phyloP scores from a whole-genome alignment of 805 yeast genomes.

The Starmerella davenportii region DNA sequence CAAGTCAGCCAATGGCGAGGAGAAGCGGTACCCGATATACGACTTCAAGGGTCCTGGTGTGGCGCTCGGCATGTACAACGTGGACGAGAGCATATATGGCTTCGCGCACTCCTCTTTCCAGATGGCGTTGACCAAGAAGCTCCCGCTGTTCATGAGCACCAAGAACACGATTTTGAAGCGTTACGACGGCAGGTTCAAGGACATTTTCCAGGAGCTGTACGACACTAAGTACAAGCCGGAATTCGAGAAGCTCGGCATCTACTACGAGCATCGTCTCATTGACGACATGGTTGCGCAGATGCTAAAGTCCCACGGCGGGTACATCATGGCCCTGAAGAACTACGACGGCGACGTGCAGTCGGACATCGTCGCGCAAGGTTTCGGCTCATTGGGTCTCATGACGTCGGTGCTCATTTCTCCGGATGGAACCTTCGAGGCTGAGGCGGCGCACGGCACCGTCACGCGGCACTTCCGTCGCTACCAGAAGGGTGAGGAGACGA shows the following conservation, averaged over 20 bases:
- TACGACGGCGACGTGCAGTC: slow-evolving; percentile 97
- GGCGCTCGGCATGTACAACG: slow-evolving; percentile 87
- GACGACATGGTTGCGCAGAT: slow-evolving; percentile 99
- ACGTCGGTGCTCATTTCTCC: slow-evolving; percentile 94
- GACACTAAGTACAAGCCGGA: slow-evolving; percentile 46
- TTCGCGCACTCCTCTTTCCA: slow-evolving; percentile 89
- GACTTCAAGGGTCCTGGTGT: slow-evolving; percentile 60
- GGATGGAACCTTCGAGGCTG: slow-evolving; percentile 88
- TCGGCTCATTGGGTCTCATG: slow-evolving; percentile 92
- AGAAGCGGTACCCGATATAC: slow-evolving; percentile 42
- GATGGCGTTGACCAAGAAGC: slow-evolving; percentile 58
- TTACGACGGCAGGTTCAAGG: slow-evolving; percentile 92
- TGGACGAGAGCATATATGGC: slow-evolving; percentile 74
- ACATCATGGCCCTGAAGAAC: slow-evolving; percentile 87
- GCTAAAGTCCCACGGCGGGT: slow-evolving; percentile 92
- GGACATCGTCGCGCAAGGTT: slow-evolving; percentile 95
- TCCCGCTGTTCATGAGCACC: slow-evolving; percentile 74
- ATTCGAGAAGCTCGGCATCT: slow-evolving; percentile 67
- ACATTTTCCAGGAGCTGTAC: slow-evolving; percentile 69
- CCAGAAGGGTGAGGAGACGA: slow-evolving; percentile 92
- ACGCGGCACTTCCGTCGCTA: slow-evolving; percentile 92
- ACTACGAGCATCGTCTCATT: slow-evolving; percentile 92
- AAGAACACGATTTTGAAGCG: slow-evolving; percentile 87
- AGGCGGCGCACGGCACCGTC: slow-evolving; percentile 99
- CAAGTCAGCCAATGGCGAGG: slow-evolving; percentile 48